phyloP scores from a whole-genome alignment of 2,329 filamentous ascomycete genomes.

The Keithomyces neogunnii region DNA sequence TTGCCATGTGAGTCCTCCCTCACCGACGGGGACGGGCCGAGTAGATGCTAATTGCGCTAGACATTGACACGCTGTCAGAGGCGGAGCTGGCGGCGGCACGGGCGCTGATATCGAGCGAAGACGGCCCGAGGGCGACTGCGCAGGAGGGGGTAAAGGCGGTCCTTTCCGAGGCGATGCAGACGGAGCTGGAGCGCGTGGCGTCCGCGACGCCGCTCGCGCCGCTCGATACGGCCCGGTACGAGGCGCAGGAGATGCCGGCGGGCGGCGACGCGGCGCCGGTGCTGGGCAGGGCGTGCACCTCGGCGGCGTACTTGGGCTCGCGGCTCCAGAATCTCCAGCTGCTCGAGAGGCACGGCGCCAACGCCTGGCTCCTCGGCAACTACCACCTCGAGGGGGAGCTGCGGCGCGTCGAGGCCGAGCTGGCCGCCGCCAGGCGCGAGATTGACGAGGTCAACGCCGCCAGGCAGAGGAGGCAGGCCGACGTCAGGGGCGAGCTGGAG shows the following conservation, averaged over 20 bases:
- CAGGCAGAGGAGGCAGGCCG: conserved; percentile 62
- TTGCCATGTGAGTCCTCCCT: conserved; percentile 58
- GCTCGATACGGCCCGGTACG: conserved; percentile 73
- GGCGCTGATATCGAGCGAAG: conserved; percentile 60
- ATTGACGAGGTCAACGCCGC: conserved; percentile 66
- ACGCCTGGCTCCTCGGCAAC: conserved; percentile 86
- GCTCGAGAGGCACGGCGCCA: conserved; percentile 76
- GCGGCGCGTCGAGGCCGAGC: conserved; percentile 61
- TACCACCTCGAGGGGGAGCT: conserved; percentile 64
- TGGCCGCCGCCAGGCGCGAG: conserved; percentile 57
- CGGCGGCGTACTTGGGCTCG: conserved; percentile 41
- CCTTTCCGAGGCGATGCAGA: conserved; percentile 58
- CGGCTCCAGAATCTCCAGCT: conserved; percentile 54
- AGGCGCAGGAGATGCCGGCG: conserved; percentile 51
- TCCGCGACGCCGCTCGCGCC: conserved; percentile 34
- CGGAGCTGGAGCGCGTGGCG: conserved; percentile 62
- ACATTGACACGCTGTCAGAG: conserved; percentile 70
- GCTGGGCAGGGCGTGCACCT: conserved; percentile 45
- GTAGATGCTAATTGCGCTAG: conserved; percentile 33
- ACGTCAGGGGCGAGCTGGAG: conserved; percentile 62
- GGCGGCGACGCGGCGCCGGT: conserved; percentile 48
- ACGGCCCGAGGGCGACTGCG: conserved; percentile 29
- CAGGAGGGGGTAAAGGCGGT: conserved; percentile 46
- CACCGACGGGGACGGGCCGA: neutral
- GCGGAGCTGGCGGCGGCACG: conserved; percentile 57